phyloP scores from a whole-genome alignment of 1,284 basidiomycete genomes.

The Kwoniella shivajii region DNA sequence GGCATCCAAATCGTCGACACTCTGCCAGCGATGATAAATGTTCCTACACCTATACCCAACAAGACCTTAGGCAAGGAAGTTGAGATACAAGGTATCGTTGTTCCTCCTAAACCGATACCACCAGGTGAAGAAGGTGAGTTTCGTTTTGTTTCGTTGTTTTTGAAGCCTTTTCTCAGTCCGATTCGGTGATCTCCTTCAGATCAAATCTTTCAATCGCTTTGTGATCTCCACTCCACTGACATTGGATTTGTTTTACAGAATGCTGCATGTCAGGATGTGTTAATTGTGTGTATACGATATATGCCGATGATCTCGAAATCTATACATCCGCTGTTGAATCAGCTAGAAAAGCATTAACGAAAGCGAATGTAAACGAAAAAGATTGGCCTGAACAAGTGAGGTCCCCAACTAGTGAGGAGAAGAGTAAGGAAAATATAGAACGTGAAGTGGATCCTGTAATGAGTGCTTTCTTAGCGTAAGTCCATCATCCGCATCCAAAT shows the following conservation, averaged over 20 bases:
- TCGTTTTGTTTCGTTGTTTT: neutral
- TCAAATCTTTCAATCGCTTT: neutral
- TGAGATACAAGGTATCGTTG: constrained; percentile 34
- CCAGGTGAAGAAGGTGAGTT: constrained; percentile 48
- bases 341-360: constrained; percentile 60
- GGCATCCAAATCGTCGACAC: constrained; percentile 12
- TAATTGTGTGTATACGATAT: constrained; percentile 82
- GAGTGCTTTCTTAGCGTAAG: constrained; percentile 44
- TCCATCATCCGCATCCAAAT: constrained; percentile 1
- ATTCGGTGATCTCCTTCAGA: neutral
- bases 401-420: constrained; percentile 9
- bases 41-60: neutral
- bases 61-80: constrained; percentile 18
- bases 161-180: neutral
- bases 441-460: constrained; percentile 34
- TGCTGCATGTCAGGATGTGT: constrained; percentile 93
- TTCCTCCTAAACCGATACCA: constrained; percentile 43
- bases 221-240: neutral
- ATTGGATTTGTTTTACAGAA: constrained; percentile 58
- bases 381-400: constrained; percentile 66
- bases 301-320: constrained; percentile 71
- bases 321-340: constrained; percentile 64
- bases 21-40: constrained; percentile 25
- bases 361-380: constrained; percentile 59
- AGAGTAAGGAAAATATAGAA: constrained; percentile 14